Percentiles rank a stretch among this genome's conserved stretches.
Evolutionary conservation across 345 rosid genomes (phyloP).

Genomic region (Salix caprea): DNA sequence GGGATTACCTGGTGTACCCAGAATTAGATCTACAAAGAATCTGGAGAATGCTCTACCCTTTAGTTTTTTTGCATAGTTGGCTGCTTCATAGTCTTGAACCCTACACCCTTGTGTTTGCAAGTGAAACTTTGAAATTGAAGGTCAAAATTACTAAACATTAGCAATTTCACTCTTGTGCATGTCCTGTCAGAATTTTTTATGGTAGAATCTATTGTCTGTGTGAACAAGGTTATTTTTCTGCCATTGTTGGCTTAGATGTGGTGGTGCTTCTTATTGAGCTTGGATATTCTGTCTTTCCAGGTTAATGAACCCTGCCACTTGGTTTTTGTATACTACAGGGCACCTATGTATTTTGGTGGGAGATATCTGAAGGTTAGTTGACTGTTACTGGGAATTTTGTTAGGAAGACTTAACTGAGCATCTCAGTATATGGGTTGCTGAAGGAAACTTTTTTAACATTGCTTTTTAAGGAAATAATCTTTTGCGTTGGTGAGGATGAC

Average conservation of each 20-base stretch:
- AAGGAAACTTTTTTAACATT: background rate
- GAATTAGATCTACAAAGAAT: no score
- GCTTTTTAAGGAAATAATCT: background rate
- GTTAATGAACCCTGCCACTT: constrained; percentile 64
- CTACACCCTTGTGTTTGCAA: no score
- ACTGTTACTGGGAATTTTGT: background rate
- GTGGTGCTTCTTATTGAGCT: constrained; percentile 1
- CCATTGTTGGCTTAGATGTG: background rate
- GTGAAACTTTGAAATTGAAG: no score
- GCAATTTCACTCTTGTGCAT: no score
- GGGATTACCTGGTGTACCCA: background rate
- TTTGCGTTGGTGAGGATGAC: background rate
- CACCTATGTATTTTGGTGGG: constrained; percentile 74
- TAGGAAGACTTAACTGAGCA: background rate
- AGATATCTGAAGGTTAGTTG: constrained; percentile 78
- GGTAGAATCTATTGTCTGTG: no score
- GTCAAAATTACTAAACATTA: no score
- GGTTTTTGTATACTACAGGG: constrained; percentile 55
- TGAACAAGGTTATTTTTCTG: no score
- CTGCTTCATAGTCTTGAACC: no score
- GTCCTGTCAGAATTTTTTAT: no score
- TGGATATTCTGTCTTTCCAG: constrained; percentile 28
- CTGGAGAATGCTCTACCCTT: no score
- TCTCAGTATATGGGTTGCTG: background rate
- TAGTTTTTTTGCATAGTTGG: no score